These are phyloP conservation scores for Fusarium camptoceras DNA, from an alignment of 2,329 filamentous ascomycete genomes.

Conservation along the genomic window DNA sequence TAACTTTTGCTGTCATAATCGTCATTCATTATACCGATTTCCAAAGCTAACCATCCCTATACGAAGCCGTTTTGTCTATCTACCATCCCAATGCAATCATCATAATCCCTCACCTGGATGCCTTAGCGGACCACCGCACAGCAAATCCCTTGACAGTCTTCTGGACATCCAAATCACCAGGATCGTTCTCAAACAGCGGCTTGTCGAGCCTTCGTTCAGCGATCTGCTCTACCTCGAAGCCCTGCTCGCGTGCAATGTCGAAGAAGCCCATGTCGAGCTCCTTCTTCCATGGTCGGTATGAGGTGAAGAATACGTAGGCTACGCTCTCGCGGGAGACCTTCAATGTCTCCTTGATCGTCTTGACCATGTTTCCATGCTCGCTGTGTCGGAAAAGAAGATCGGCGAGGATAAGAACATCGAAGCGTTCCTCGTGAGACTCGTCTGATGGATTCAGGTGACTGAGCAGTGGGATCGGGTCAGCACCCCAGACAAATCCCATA, in stretches of 20 bases:
- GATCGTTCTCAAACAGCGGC: conserved; percentile 90
- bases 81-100: conserved; percentile 1
- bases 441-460: conserved; percentile 61
- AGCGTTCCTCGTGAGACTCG: conserved; percentile 56
- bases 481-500: conserved; percentile 88
- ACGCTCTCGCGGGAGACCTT: conserved; percentile 64
- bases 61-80: conserved; percentile 10
- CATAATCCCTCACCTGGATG: conserved; percentile 25
- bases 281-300: conserved; percentile 86
- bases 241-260: conserved; percentile 75
- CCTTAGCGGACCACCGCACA: conserved; percentile 70
- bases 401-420: conserved; percentile 86
- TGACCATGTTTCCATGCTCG: conserved; percentile 82
- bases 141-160: conserved; percentile 86
- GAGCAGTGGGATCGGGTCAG: conserved; percentile 68
- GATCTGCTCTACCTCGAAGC: conserved; percentile 82
- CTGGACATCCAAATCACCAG: conserved; percentile 82
- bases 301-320: conserved; percentile 93
- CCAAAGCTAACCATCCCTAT: neutral
- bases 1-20: conserved; percentile 26
- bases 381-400: conserved; percentile 93
- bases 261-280: conserved; percentile 90
- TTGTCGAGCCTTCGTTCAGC: conserved; percentile 85
- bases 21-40: conserved; percentile 32
- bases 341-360: conserved; percentile 76